Evolutionary conservation across 2,329 filamentous ascomycete species (phyloP), one percentile per base, ranked within the genome.

Genomic region (Phialophora chinensis): DNA sequence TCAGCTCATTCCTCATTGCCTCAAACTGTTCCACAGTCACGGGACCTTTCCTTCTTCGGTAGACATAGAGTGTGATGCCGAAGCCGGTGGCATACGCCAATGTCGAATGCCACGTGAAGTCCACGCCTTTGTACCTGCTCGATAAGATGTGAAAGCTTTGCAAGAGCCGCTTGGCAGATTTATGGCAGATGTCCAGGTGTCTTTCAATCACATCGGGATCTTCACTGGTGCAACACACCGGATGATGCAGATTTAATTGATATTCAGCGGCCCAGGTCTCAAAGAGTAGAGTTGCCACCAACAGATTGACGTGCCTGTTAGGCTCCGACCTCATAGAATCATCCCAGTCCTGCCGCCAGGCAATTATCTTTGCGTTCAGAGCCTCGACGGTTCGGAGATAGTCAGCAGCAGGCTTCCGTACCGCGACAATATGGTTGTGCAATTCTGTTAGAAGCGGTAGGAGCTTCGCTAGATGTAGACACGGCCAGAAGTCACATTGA

Each of bases 341-440:
- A 0, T 91, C 91, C 8, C 93, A 80, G 11, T 84, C 82, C 0
- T 88, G 85, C 66, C 87, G 83, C 85, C 89, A 92, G 11, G 82
- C 80, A 25, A 83, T 79, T 17, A 91, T 80, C 69, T 88, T 87
- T 8, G 82, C 82, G 73, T 95, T 90, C 8, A 96, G 82, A 0
- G 83, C 82, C 53, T 85, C 83, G 33, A 95, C 83, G 2, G 86
- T 85, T 2, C 83, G 79, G 38, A 87, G 79, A 74, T 95, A 94
- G 38, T 81, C 83, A n/a, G 80, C 82, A 0, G 88, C 82, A 50
- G 88, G 85, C 59, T 86, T 83, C 35, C 86, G 84, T 11, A 91
- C 86, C 52, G 89, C 85, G 78, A 94, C 93, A n/a, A 96, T 85
- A 47, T 87, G 89, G 71, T 87, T 86, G 75, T 90, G 93, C 77